phyloP scores from a whole-genome alignment of 2,329 filamentous ascomycete species.

The Myriosclerotinia duriaeana region DNA sequence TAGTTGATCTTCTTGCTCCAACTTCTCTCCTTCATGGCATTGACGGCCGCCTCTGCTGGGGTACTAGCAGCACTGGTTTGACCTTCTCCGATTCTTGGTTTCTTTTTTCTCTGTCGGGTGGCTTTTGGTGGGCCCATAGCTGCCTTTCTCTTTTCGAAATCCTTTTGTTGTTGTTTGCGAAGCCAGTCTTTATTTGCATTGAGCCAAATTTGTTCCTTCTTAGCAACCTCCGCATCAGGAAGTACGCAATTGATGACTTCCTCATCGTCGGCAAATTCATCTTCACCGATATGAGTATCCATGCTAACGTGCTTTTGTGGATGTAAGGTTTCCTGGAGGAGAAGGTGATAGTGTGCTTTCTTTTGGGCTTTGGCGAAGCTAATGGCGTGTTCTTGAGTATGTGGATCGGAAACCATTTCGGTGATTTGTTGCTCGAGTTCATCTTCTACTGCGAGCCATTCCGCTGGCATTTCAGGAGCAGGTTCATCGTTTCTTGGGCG shows the following conservation, averaged over 20 bases:
- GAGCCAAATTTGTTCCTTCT: slow-evolving; percentile 92
- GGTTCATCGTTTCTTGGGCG: slow-evolving; percentile 42
- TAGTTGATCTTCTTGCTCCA: slow-evolving; percentile 78
- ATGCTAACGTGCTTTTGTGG: slow-evolving; percentile 53
- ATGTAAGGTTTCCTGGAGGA: slow-evolving; percentile 51
- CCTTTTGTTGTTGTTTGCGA: slow-evolving; percentile 79
- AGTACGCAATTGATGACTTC: slow-evolving; percentile 83
- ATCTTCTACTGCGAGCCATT: slow-evolving; percentile 61
- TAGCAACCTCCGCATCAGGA: slow-evolving; percentile 67
- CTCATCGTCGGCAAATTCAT: slow-evolving; percentile 85
- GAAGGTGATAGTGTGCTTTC: slow-evolving; percentile 54
- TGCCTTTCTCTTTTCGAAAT: slow-evolving; percentile 69
- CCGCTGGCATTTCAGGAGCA: slow-evolving; percentile 44
- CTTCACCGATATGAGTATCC: slow-evolving; percentile 67
- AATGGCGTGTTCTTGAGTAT: slow-evolving; percentile 56
- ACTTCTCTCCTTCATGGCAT: slow-evolving; percentile 64
- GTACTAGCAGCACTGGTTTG: slow-evolving; percentile 65
- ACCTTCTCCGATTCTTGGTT: slow-evolving; percentile 62
- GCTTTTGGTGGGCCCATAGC: slow-evolving; percentile 55
- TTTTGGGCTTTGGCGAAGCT: slow-evolving; percentile 59
- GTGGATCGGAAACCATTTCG: slow-evolving; percentile 64
- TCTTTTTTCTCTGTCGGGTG: slow-evolving; percentile 55
- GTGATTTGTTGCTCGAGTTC: slow-evolving; percentile 70
- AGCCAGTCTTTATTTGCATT: slow-evolving; percentile 94
- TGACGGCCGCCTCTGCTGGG: slow-evolving; percentile 66